Evolutionary conservation across 2,329 filamentous ascomycete species (phyloP).

Genomic region (Cladophialophora chaetospira): DNA sequence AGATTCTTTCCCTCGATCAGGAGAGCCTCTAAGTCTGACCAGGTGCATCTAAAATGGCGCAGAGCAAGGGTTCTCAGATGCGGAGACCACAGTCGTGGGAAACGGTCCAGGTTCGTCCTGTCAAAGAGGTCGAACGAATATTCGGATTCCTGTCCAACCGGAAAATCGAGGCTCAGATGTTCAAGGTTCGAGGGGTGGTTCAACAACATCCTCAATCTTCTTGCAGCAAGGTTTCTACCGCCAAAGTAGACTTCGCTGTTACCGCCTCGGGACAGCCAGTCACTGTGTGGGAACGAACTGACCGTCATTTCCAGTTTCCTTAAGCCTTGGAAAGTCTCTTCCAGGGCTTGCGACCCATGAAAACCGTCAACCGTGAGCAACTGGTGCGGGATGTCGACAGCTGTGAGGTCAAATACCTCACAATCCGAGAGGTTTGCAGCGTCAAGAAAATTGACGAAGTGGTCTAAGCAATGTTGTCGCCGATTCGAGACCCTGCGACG

Average conservation of each 20-base stretch:
- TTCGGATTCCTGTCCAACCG: conserved; percentile 17
- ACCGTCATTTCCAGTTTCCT: conserved; percentile 18
- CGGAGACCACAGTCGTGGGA: conserved; percentile 21
- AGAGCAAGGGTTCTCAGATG: conserved; percentile 21
- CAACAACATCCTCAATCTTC: conserved; percentile 16
- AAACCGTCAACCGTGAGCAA: conserved; percentile 7
- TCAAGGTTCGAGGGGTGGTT: conserved; percentile 19
- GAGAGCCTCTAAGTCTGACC: conserved; percentile 18
- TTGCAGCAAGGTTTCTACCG: conserved; percentile 17
- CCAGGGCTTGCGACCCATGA: conserved; percentile 5
- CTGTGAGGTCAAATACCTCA: conserved; percentile 12
- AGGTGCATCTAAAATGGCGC: conserved; percentile 21
- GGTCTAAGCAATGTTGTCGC: conserved; percentile 21
- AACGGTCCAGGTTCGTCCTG: conserved; percentile 23
- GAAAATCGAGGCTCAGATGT: conserved; percentile 21
- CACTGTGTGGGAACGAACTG: conserved; percentile 25
- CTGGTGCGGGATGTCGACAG: conserved; percentile 22
- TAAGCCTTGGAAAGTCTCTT: conserved; percentile 13
- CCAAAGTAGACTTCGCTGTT: conserved; percentile 9
- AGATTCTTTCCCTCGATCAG: conserved; percentile 17
- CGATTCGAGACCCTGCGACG: conserved; percentile 23
- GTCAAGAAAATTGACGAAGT: conserved; percentile 25
- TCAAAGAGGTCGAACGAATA: conserved; percentile 28
- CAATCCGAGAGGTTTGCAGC: conserved; percentile 13
- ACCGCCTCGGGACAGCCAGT: conserved; percentile 23